Base-by-base conservation (phyloP, 2,329 filamentous ascomycete species). In the Trichoderma endophyticum region DNA sequence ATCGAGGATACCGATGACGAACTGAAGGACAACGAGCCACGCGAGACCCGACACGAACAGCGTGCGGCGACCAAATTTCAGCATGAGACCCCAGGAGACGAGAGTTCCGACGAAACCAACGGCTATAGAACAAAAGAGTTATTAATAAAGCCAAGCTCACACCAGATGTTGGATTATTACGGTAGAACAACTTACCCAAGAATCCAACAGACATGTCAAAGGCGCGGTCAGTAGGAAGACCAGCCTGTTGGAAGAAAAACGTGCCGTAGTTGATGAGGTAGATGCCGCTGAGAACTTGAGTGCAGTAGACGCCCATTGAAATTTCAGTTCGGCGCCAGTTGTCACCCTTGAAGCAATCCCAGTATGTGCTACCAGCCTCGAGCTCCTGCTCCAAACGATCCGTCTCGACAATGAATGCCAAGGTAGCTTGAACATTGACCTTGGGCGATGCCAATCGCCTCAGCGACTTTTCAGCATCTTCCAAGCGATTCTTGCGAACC, bases 371-470 rank as follows among this genome's bases (percentile, higher is more conserved):
- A 0, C 83, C 84, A 0, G 76, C 73, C 4, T 78, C 78, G 54
- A 82, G 76, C 48, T 81, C 77, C 66, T 81, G 79, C 73, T 87
- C 85, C 1, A 85, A 77, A 70, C 83, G 79, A 71, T 83, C 80
- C 2, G 84, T 85, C 60, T 84, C 80, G 6, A 92, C 88, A 88
- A 97, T 97, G 91, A 95, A 94, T 67, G 82, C 77, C 74, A 85
- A 80, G 43, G 81, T 78, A 30, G 80, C 79, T 0, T 82, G 75
- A 48, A 8, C 73, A 1, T 82, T 75, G 54, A 9, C 74, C 73
- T 90, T 88, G 71, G 83, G 82, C 60, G 88, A 84, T 0, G 80
- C 77, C 0, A 82, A 77, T 0, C 80, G 73, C 18, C 73, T 18
- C 6, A 82, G 69, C 0, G 79, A 77, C 3, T 28, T 70, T 61